Percentiles rank a stretch among this genome's conserved stretches.
Evolutionary conservation across 2,329 filamentous ascomycete species (phyloP).

Genomic region (Ophiocordyceps unilateralis): DNA sequence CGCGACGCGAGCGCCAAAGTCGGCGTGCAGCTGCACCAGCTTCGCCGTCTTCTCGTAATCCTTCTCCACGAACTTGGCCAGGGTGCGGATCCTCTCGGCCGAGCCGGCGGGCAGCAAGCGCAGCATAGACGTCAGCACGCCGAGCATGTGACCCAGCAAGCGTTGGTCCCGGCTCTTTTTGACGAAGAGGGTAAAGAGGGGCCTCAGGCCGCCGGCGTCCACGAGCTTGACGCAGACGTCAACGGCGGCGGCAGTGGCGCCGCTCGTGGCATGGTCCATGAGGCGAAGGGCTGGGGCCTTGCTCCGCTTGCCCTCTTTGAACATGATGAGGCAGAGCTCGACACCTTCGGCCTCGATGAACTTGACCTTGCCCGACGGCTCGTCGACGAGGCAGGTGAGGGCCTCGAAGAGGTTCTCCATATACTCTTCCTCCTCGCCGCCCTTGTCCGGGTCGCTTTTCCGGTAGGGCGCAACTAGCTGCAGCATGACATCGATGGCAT

Average conservation of each 20-base stretch:
- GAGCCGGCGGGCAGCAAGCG: conserved; percentile 64
- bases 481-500: conserved; percentile 64
- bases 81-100: conserved; percentile 58
- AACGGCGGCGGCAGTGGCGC: conserved; percentile 22
- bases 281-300: conserved; percentile 63
- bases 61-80: conserved; percentile 93
- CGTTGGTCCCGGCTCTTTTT: conserved; percentile 58
- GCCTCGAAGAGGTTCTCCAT: conserved; percentile 88
- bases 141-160: conserved; percentile 62
- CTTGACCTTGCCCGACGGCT: conserved; percentile 55
- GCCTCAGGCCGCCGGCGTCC: conserved; percentile 70
- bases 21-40: conserved; percentile 52
- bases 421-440: conserved; percentile 83
- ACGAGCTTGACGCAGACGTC: conserved; percentile 61
- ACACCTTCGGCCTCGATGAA: conserved; percentile 84
- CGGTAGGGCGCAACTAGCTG: conserved; percentile 75
- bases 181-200: conserved; percentile 74
- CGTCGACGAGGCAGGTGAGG: conserved; percentile 64
- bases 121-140: conserved; percentile 70
- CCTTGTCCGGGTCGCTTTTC: conserved; percentile 68
- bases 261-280: conserved; percentile 60
- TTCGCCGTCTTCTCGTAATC: conserved; percentile 73
- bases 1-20: conserved; percentile 51
- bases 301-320: conserved; percentile 73
- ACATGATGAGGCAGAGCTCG: conserved; percentile 81